Evolutionary conservation across 2,329 filamentous ascomycete species (phyloP).

Genomic region (Venturia oleaginea): DNA sequence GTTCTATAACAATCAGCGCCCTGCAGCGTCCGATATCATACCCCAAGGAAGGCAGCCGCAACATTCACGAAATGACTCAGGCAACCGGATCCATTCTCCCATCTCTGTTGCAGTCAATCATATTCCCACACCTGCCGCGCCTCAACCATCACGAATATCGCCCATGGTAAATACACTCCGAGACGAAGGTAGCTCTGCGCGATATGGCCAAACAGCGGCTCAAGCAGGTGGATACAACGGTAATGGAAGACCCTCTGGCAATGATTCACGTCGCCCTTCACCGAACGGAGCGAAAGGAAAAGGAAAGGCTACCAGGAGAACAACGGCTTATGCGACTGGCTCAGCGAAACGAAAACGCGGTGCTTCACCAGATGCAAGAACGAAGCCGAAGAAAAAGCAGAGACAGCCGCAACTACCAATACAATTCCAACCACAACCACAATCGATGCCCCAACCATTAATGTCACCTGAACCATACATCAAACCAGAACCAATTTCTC

Average conservation of each 20-base stretch:
- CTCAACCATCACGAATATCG: slow-evolving; percentile 63
- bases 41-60: slow-evolving; percentile 14
- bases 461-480: slow-evolving; percentile 11
- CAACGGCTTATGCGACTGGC: background rate
- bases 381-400: slow-evolving; percentile 6
- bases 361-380: background rate
- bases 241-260: background rate
- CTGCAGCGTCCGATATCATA: slow-evolving; percentile 5
- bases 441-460: background rate
- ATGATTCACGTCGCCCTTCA: background rate
- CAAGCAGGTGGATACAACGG: background rate
- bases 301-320: slow-evolving; percentile 3
- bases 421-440: background rate
- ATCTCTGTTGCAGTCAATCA: slow-evolving; percentile 63
- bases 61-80: slow-evolving; percentile 14
- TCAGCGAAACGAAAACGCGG: slow-evolving; percentile 12
- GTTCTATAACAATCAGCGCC: slow-evolving; percentile 7
- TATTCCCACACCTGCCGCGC: slow-evolving; percentile 63
- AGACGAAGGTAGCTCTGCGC: background rate
- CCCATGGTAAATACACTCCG: slow-evolving; percentile 25
- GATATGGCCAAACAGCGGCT: background rate
- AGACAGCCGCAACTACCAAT: background rate
- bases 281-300: background rate
- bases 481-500: slow-evolving; percentile 13
- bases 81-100: slow-evolving; percentile 19